These are phyloP conservation scores for Parathielavia appendiculata DNA, from an alignment of 495 filamentous ascomycete species.

Conservation along the genomic window DNA sequence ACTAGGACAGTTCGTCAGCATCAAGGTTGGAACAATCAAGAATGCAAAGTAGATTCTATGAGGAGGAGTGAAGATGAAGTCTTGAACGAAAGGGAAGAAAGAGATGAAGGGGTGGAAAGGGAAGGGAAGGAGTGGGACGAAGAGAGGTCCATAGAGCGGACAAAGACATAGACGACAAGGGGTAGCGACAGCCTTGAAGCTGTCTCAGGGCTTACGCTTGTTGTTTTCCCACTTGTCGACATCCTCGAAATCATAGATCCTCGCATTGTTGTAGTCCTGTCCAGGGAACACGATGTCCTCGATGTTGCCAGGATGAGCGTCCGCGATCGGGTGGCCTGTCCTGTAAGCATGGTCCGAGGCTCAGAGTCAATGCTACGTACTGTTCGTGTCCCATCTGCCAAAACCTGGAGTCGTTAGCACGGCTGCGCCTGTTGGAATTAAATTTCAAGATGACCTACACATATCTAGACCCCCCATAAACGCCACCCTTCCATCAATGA, in stretches of 20 bases:
- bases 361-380: constrained; percentile 23
- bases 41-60: constrained; percentile 12
- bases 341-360: constrained; percentile 24
- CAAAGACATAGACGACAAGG: not conserved
- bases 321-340: constrained; percentile 70
- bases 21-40: too few species aligned
- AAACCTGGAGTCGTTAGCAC: constrained; percentile 42
- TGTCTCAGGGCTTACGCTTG: constrained; percentile 48
- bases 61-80: constrained; percentile 17
- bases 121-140: not conserved
- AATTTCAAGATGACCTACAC: constrained; percentile 34
- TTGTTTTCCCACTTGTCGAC: constrained; percentile 82
- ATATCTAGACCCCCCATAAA: constrained; percentile 87
- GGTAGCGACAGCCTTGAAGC: not conserved
- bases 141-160: not conserved
- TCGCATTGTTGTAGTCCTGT: constrained; percentile 92
- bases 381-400: constrained; percentile 58
- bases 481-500: constrained; percentile 72
- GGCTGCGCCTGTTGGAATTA: too few species aligned
- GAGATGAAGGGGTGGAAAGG: not conserved
- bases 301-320: constrained; percentile 75
- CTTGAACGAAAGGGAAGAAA: not conserved
- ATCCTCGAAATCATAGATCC: constrained; percentile 81
- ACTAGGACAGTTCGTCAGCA: constrained; percentile 35
- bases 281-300: constrained; percentile 75